Evolutionary conservation across 2,329 filamentous ascomycete genomes (phyloP).

Genomic region (Claviceps arundinis): DNA sequence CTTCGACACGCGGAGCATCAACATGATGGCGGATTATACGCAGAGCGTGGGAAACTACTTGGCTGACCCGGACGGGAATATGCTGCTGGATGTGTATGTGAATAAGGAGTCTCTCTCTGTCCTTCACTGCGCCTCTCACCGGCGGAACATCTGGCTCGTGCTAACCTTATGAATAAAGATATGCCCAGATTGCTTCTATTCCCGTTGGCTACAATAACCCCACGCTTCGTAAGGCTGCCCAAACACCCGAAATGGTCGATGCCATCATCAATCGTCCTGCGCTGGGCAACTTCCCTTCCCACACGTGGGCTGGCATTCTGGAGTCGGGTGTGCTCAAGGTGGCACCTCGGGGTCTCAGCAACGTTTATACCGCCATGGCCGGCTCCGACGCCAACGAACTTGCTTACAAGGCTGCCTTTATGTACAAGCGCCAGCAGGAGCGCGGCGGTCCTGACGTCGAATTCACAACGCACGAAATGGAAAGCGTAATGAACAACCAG

Average conservation of each 20-base stretch:
- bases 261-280: slow-evolving; percentile 81
- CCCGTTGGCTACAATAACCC: slow-evolving; percentile 90
- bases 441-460: slow-evolving; percentile 66
- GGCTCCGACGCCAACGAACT: slow-evolving; percentile 91
- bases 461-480: slow-evolving; percentile 66
- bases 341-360: slow-evolving; percentile 69
- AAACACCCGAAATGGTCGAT: slow-evolving; percentile 64
- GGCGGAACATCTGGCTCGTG: too few species aligned
- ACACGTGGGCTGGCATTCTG: slow-evolving; percentile 71
- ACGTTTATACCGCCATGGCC: slow-evolving; percentile 83
- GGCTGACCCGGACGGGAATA: slow-evolving; percentile 57
- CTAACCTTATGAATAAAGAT: slow-evolving; percentile 29
- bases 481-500: slow-evolving; percentile 67
- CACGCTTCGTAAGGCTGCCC: slow-evolving; percentile 53
- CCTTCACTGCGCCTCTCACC: too few species aligned
- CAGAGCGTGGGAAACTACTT: slow-evolving; percentile 73
- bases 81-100: slow-evolving; percentile 56
- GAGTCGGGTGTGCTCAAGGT: slow-evolving; percentile 69
- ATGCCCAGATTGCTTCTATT: slow-evolving; percentile 87
- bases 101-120: neutral
- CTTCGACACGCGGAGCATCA: slow-evolving; percentile 76
- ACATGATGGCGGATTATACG: slow-evolving; percentile 67
- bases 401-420: slow-evolving; percentile 91
- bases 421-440: slow-evolving; percentile 73
- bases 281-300: slow-evolving; percentile 78